Percentiles rank a stretch among this genome's conserved stretches.
These are phyloP conservation scores for Talaromyces rugulosus DNA, from an alignment of 2,329 filamentous ascomycete species.

Conservation along the genomic window DNA sequence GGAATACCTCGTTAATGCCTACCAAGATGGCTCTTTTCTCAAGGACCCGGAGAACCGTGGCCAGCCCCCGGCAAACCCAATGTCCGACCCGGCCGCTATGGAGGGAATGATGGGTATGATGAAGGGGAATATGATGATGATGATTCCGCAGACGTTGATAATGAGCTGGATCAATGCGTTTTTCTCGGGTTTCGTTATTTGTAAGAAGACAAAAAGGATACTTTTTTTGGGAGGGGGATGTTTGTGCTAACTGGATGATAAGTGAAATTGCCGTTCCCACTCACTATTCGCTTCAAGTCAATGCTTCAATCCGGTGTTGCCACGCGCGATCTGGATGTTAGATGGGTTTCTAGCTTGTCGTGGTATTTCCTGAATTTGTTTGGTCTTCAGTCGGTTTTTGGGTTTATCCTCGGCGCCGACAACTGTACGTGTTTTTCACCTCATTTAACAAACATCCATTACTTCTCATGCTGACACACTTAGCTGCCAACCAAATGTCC, in stretches of 20 bases:
- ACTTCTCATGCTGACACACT: slow-evolving; percentile 1
- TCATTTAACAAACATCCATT: slow-evolving; percentile 3
- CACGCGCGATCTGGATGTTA: slow-evolving; percentile 90
- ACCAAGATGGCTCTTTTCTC: slow-evolving; percentile 79
- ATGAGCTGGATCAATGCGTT: slow-evolving; percentile 99
- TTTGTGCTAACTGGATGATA: slow-evolving; percentile 22
- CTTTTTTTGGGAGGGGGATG: background rate
- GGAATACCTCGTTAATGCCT: slow-evolving; percentile 73
- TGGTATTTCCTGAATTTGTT: slow-evolving; percentile 99
- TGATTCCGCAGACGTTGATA: slow-evolving; percentile 95
- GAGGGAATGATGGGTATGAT: slow-evolving; percentile 99
- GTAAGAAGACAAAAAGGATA: slow-evolving; percentile 49
- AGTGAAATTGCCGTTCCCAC: slow-evolving; percentile 94
- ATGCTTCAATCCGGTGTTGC: slow-evolving; percentile 98
- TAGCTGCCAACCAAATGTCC: slow-evolving; percentile 85
- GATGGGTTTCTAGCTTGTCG: slow-evolving; percentile 97
- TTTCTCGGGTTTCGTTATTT: slow-evolving; percentile 96
- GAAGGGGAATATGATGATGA: slow-evolving; percentile 99
- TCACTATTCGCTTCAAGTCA: slow-evolving; percentile 98
- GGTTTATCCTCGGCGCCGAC: slow-evolving; percentile 91
- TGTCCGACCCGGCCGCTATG: slow-evolving; percentile 94
- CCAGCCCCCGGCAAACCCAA: slow-evolving; percentile 85
- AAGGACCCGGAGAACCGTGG: slow-evolving; percentile 84
- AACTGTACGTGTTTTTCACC: slow-evolving; percentile 67
- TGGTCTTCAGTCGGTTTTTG: slow-evolving; percentile 93